Evolutionary conservation across 805 yeast genomes (phyloP).

Genomic region (Pichia phayaonensis): DNA sequence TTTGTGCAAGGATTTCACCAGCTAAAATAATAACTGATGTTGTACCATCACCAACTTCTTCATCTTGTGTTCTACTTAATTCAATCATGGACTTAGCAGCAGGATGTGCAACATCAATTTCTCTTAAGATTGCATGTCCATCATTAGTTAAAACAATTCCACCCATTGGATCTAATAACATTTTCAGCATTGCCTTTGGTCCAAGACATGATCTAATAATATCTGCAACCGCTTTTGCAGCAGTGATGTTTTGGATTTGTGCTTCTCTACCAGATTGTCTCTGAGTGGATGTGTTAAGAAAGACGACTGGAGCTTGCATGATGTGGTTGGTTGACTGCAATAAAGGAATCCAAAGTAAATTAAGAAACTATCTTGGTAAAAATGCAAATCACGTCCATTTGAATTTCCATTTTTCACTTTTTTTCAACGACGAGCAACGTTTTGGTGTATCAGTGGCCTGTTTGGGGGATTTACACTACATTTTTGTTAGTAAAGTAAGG

Average conservation of each 20-base stretch:
- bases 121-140: constrained; percentile 97
- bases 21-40: constrained; percentile 95
- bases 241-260: constrained; percentile 92
- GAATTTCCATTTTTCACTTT: neutral
- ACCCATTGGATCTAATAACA: constrained; percentile 94
- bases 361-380: neutral
- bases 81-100: constrained; percentile 99
- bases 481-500: too few species aligned
- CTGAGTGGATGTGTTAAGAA: constrained; percentile 80
- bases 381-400: neutral
- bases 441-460: too few species aligned
- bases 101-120: constrained; percentile 95
- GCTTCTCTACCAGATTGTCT: constrained; percentile 97
- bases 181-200: constrained; percentile 97
- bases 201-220: constrained; percentile 97
- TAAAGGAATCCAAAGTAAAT: neutral
- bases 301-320: constrained; percentile 83
- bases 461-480: too few species aligned
- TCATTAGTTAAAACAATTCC: constrained; percentile 96
- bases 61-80: constrained; percentile 93
- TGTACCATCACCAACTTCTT: constrained; percentile 87
- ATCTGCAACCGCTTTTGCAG: constrained; percentile 99
- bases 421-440: neutral
- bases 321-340: neutral
- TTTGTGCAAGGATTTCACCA: constrained; percentile 93